Evolutionary conservation across 148 eudicot genomes (phyloP).

Genomic region (Vaccinium vitisidaea): DNA sequence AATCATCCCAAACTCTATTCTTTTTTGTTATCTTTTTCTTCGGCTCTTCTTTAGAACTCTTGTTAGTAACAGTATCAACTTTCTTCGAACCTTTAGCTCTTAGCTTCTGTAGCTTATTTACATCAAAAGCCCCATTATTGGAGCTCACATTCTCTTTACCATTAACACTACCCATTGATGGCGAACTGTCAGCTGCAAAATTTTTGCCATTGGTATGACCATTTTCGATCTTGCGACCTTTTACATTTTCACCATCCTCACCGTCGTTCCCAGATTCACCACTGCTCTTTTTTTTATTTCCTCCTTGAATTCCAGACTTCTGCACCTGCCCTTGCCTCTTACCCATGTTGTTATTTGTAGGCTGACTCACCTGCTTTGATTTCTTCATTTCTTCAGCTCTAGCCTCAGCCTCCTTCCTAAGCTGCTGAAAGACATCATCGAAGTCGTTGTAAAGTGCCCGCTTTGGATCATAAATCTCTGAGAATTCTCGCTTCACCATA

Average conservation of each 20-base stretch:
- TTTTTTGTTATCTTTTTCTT: slow-evolving; percentile 80
- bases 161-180: slow-evolving; percentile 36
- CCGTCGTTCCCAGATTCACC: slow-evolving; percentile 52
- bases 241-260: slow-evolving; percentile 46
- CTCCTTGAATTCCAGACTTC: slow-evolving; percentile 54
- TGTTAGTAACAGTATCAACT: slow-evolving; percentile 52
- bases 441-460: slow-evolving; percentile 65
- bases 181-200: slow-evolving; percentile 25
- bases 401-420: slow-evolving; percentile 89
- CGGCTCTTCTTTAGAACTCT: slow-evolving; percentile 61
- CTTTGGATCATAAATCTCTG: slow-evolving; percentile 78
- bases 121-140: slow-evolving; percentile 80
- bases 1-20: slow-evolving; percentile 92
- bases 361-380: slow-evolving; percentile 59
- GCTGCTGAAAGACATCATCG: slow-evolving; percentile 76
- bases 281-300: slow-evolving; percentile 59
- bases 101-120: slow-evolving; percentile 77
- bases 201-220: slow-evolving; percentile 48
- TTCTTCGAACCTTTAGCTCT: slow-evolving; percentile 81
- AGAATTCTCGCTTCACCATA: slow-evolving; percentile 85
- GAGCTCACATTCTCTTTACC: slow-evolving; percentile 62
- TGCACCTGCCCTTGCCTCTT: slow-evolving; percentile 68
- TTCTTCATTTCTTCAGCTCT: slow-evolving; percentile 89
- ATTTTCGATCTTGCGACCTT: slow-evolving; percentile 41
- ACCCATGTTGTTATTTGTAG: slow-evolving; percentile 26